Conservation (phyloP, 352 stramenopile species). For the Bremia lactucae region DNA sequence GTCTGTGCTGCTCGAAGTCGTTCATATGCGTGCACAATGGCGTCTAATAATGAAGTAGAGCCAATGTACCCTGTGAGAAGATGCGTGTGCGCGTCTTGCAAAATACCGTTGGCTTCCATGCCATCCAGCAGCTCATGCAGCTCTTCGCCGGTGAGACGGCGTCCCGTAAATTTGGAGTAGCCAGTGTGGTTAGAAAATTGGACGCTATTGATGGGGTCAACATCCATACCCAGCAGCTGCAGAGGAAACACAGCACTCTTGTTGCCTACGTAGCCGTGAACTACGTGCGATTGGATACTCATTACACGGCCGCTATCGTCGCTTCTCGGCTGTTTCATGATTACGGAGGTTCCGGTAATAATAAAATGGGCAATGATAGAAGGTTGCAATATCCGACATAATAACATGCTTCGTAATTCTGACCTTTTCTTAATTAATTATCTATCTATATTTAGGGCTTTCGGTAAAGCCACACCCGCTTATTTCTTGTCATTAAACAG, state of each 20-base stretch:
- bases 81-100: constrained; percentile 63
- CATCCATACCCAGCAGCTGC: constrained; percentile 76
- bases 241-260: constrained; percentile 80
- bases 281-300: constrained; percentile 83
- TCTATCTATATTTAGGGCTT: too few relatives aligned
- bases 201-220: constrained; percentile 83
- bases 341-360: too few relatives aligned
- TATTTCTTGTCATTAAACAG: too few relatives aligned
- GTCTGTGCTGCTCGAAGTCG: constrained; percentile 42
- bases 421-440: too few relatives aligned
- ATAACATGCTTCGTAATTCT: too few relatives aligned
- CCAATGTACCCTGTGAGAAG: constrained; percentile 79
- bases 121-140: constrained; percentile 69
- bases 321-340: constrained; percentile 3
- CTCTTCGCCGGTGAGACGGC: constrained; percentile 60
- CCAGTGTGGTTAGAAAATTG: constrained; percentile 85
- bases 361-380: background rate
- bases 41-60: constrained; percentile 52
- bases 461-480: too few relatives aligned
- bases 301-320: constrained; percentile 55
- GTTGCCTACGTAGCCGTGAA: constrained; percentile 83
- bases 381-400: constrained; percentile 7
- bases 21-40: constrained; percentile 57
- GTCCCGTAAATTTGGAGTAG: constrained; percentile 64
- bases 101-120: constrained; percentile 59